Evolutionary conservation across 75 land plant species (phyloP), one percentile per base, ranked within the genome.

Genomic region (Gnetum montanum): DNA sequence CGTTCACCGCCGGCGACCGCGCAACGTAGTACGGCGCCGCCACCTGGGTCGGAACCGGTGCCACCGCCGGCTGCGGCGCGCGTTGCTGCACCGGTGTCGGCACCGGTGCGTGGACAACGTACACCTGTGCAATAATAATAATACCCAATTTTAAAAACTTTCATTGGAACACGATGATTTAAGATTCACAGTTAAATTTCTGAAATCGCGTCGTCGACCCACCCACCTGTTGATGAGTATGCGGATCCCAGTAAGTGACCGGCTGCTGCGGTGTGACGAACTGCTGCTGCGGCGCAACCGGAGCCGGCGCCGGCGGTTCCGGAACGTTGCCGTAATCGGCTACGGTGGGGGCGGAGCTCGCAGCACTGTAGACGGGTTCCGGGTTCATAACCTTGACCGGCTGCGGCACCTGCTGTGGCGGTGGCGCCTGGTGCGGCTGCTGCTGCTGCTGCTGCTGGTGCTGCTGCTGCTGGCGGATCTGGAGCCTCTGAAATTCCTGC

Each of bases 401-500:
- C 47, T 0, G 24, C 8, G 26, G 5, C 37, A 3, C 46, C 1
- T 22, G 54, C 33, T 0, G 43, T n/a, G 38, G 16, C 19, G 1
- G 43, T 57, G 1, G 31, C 23, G 19, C 30, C 54, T 8, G 46
- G 41, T 43, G 4, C 4, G 12, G 4, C 43, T 38, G 43, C 43
- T 8, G 6, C 43, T 38, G 43, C 8, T 28, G 56, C 46, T 48
- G 38, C 41, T 41, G 54, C 18, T 13, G 5, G 6, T 47, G 54
- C 24, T 30, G 45, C 41, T 34, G 61, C 34, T 64, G 64, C 38
- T 71, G 71, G 67, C 33, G 66, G 57, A 25, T 55, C 43, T 52
- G 36, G 20, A 73, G 72, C 24, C 50, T 54, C 68, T 77, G 76
- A 31, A 77, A 55, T 8, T 70, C 78, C 15, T 38, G 59, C 23